Base-by-base conservation (phyloP, 352 stramenopile genomes). In the Stephanocyclus meneghinianus region DNA sequence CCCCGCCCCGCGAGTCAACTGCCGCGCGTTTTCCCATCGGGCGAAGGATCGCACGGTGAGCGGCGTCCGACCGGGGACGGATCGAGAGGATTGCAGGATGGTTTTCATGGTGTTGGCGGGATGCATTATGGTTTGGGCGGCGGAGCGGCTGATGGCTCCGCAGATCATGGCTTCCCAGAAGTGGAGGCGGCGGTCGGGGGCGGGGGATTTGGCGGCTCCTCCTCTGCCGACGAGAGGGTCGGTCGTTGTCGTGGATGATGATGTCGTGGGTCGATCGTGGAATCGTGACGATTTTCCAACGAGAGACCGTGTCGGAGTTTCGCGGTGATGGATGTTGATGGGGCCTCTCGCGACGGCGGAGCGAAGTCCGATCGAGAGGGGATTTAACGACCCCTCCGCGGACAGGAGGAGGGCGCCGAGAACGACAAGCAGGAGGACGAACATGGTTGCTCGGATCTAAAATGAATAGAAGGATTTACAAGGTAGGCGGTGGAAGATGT, bases 101-200 rank as follows among this genome's bases (percentile, higher is more conserved):
- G 93, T 96, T 85, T 96, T 96, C 81, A 95, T 94, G n/a, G 91
- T 93, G 78, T 96, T 95, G 2, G 90, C 90, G 16, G 91, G 93
- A 67, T 96, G 93, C 88, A 96, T 93, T 29, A 94, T 84, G 2
- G 89, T 94, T 80, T 96, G 93, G 13, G 93, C 93, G n/a, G 89
- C 83, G 42, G 74, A 88, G 15, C 91, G 82, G 61, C 71, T 88
- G 45, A 94, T 80, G 21, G 91, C 91, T 55, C 91, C 91, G 69
- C 90, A 93, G 35, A 94, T 69, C 91, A 95, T 95, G 9, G 84
- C 90, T 48, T 71, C 45, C 44, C 47, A 71, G 21, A 71, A 71
- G 44, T 71, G 45, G 18, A 71, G 63, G 18, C 63, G 63, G 11
- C 63, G 63, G 26, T 71, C 63, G 13, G 53, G 3, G n/a, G 18